Base-by-base conservation (phyloP, 2,329 filamentous ascomycete species). In the Aspergillus udagawae region DNA sequence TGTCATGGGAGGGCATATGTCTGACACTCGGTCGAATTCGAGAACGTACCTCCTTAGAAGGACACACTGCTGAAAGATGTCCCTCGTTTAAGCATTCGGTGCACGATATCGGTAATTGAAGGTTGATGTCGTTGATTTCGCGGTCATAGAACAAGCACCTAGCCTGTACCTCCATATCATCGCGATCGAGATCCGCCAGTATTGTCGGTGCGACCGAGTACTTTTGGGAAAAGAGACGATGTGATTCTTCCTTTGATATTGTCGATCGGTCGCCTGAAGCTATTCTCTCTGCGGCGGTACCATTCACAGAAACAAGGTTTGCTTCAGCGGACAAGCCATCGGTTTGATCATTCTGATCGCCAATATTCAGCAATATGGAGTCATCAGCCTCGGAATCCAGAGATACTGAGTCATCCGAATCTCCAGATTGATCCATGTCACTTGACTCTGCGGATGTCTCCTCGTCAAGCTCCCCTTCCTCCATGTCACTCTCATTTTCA, bases 301-400 rank as follows among this genome's bases (percentile, higher is more conserved):
- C 38, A 8, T 45, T 48, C 25, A 60, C 49, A 5, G 59, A 51
- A 2, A 60, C 42, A 21, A 63, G 54, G 17, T 60, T 23, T 42
- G 56, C 44, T 47, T 67, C 67, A 7, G 68, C 20, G 17, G 23
- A 35, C 42, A 49, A 49, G 21, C 23, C 5, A 9, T 57, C 58
- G n/a, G 59, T 59, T 28, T 65, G 58, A 7, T 62, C 52, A 23
- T 54, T 49, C 47, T 59, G 53, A 5, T 63, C 58, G 29, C 73
- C 71, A 51, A 78, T 65, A 52, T 79, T 79, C 55, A 79, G 60
- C 65, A 78, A 56, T 53, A 79, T 77, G 0, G 73, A 75, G 53
- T 76, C 71, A 52, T 75, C 75, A 2, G 71, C 75, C 55, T 74
- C 74, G 2, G 70, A 72, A 42, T 65, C 68, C 49, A 68, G 29